Evolutionary conservation across 805 yeast genomes (phyloP).

Genomic region (Saturnispora mendoncae): DNA sequence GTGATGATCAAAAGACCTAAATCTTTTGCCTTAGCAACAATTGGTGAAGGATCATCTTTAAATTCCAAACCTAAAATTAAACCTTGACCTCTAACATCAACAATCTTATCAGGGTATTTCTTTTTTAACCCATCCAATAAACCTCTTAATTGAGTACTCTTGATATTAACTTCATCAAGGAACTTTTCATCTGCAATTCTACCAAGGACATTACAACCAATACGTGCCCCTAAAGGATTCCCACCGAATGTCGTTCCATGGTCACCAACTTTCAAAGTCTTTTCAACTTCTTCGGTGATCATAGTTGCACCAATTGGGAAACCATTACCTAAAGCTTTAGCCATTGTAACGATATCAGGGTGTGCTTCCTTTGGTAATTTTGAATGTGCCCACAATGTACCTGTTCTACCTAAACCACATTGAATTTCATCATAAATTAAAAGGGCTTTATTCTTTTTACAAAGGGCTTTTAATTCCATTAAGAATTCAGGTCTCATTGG

Average conservation of each 20-base stretch:
- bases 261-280: conserved; percentile 74
- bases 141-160: conserved; percentile 47
- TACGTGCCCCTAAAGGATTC: conserved; percentile 81
- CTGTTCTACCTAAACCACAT: conserved; percentile 92
- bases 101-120: conserved; percentile 52
- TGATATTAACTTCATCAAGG: conserved; percentile 47
- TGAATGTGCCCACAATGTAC: conserved; percentile 88
- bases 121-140: conserved; percentile 43
- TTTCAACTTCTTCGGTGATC: conserved; percentile 72
- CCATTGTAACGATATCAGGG: conserved; percentile 90
- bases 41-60: conserved; percentile 47
- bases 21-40: conserved; percentile 66
- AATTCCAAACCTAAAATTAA: conserved; percentile 80
- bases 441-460: conserved; percentile 60
- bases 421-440: conserved; percentile 94
- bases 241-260: conserved; percentile 99
- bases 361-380: conserved; percentile 69
- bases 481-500: conserved; percentile 59
- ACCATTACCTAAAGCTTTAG: conserved; percentile 95
- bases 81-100: conserved; percentile 80
- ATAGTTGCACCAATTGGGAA: conserved; percentile 93
- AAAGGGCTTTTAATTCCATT: conserved; percentile 52
- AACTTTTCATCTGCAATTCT: conserved; percentile 55
- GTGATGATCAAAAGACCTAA: conserved; percentile 78
- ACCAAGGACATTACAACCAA: conserved; percentile 69